Base-by-base conservation (phyloP, 2,329 filamentous ascomycete genomes). In the Phialemoniopsis sp. region DNA sequence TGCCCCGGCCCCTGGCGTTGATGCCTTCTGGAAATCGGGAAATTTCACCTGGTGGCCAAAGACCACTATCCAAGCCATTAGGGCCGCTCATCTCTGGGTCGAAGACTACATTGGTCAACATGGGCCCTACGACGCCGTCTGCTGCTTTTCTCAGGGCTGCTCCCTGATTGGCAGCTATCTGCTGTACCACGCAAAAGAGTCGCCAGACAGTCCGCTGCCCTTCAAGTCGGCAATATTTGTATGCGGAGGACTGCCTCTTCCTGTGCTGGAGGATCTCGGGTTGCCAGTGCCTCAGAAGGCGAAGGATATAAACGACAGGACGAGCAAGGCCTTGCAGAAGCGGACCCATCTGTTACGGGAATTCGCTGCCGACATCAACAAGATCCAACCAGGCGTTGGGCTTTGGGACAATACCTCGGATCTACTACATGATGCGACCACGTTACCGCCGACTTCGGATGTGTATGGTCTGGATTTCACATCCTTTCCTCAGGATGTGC, bases 141-240 rank as follows among this genome's bases (percentile, higher is more conserved):
- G 59, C 47, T 54, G 61, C 47, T 65, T 65, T 47, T 62, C 58
- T 6, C 61, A 64, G 44, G 64, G 64, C 15, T 67, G 63, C 32
- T 48, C 57, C 5, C 48, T 68, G 3, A 51, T 63, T 16, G 55
- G 56, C 17, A 65, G 56, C 51, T 69, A 62, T 45, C 51, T 70
- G 13, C 46, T 68, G 16, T 61, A 62, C 48, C 59, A 60, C 26
- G 53, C 57, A 37, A 58, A 54, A 44, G 60, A 63, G 42, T 45
- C 48, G 10, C 48, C 54, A n/a, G 43, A 48, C 8, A 40, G 48
- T 4, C 49, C 51, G 5, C 47, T 58, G 8, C 60, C 62, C 1
- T 67, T 69, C 47, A 51, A 50, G 17, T 62, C 60, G 5, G 66
- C 59, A 37, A 47, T 67, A 26, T 68, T 68, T 46, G 51, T 68